These are phyloP conservation scores for Citrullus amarus DNA, from an alignment of 306 rosid genomes.

Conservation along the genomic window DNA sequence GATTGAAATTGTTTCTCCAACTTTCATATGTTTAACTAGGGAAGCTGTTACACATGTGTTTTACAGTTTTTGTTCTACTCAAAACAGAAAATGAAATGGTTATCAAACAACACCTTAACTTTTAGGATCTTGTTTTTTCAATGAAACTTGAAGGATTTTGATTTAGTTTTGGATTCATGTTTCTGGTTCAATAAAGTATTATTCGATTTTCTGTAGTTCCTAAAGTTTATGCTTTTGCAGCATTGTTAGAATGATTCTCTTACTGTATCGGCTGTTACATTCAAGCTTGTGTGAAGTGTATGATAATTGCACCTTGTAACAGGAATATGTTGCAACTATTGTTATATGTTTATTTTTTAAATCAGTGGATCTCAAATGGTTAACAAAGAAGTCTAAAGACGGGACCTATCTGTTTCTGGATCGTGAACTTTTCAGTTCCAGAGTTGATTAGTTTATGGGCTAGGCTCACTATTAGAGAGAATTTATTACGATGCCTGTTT, in stretches of 20 bases:
- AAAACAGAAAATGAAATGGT: neutral
- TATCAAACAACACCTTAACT: neutral
- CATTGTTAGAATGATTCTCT: neutral
- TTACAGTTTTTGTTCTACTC: neutral
- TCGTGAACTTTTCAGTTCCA: neutral
- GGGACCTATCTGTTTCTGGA: neutral
- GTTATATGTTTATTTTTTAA: neutral
- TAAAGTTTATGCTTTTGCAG: neutral
- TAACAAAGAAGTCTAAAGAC: neutral
- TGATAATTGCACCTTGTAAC: neutral
- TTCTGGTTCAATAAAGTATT: neutral
- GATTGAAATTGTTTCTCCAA: neutral
- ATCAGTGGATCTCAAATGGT: neutral
- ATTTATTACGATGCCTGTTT: slow-evolving; percentile 1
- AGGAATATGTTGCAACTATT: neutral
- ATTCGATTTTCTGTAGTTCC: neutral
- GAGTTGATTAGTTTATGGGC: neutral
- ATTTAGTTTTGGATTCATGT: neutral
- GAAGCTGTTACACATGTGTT: neutral
- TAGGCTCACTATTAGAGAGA: neutral
- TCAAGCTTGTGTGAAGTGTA: neutral
- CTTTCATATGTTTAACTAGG: neutral
- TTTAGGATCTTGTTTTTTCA: neutral
- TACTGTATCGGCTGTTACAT: neutral
- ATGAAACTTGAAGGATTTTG: neutral